phyloP scores from a whole-genome alignment of 495 filamentous ascomycete genomes.

The Astrocystis sublimbata region DNA sequence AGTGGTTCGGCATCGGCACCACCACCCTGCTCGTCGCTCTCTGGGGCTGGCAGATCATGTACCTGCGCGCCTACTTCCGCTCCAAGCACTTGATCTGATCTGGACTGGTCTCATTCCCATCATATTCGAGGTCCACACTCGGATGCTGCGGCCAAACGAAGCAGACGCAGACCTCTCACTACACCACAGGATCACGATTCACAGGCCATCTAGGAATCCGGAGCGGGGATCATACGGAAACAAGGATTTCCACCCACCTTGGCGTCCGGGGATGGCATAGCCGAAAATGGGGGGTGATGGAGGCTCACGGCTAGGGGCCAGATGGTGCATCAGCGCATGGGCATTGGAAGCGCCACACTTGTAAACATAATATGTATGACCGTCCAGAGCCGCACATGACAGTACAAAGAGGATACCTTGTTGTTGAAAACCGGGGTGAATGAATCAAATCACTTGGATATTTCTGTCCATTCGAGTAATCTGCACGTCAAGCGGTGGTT shows the following conservation, averaged over 20 bases:
- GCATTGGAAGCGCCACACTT: slow-evolving; percentile 11
- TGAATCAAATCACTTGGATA: slow-evolving; percentile 13
- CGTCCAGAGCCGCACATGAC: slow-evolving; percentile 8
- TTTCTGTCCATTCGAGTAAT: background rate
- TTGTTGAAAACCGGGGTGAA: slow-evolving; percentile 14
- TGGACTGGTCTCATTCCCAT: background rate
- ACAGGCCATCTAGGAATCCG: background rate
- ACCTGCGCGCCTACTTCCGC: slow-evolving; percentile 96
- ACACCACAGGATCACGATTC: too few species aligned
- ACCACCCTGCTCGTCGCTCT: slow-evolving; percentile 90
- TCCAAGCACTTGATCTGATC: slow-evolving; percentile 84
- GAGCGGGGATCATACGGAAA: background rate
- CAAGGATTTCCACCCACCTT: too few species aligned
- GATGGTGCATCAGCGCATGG: slow-evolving; percentile 1
- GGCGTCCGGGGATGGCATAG: background rate
- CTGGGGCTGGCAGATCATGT: slow-evolving; percentile 96
- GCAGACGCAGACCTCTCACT: background rate
- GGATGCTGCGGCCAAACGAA: background rate
- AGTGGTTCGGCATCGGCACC: slow-evolving; percentile 95
- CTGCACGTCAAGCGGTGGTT: background rate
- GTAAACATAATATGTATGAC: slow-evolving; percentile 18
- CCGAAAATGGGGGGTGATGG: background rate
- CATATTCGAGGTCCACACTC: background rate
- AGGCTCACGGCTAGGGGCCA: background rate
- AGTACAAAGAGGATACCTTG: slow-evolving; percentile 5